phyloP scores from a whole-genome alignment of 805 yeast species.

The Yamadazyma paraphyllophila region DNA sequence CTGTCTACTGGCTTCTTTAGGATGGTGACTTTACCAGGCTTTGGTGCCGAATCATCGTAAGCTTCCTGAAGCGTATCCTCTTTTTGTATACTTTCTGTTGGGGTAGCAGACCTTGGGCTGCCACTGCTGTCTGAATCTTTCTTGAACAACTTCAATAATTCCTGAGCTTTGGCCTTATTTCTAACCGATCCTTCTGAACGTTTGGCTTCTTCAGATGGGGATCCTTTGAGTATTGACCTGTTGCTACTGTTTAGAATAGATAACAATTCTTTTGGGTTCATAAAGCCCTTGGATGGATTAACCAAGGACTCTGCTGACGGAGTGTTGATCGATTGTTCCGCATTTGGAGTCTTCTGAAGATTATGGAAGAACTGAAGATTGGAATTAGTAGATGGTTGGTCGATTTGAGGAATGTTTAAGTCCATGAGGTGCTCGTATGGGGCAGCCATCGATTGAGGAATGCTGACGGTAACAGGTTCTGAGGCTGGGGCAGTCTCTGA shows the following conservation, averaged over 20 bases:
- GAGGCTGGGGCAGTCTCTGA: background rate
- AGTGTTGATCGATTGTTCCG: conserved; percentile 7
- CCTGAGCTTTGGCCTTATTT: conserved; percentile 31
- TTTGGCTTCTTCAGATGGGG: conserved; percentile 7
- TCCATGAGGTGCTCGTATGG: conserved; percentile 16
- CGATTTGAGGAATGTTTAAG: conserved; percentile 33
- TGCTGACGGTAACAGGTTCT: conserved; percentile 10
- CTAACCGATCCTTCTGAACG: conserved; percentile 18
- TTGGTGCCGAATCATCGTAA: background rate
- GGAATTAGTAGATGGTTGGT: conserved; percentile 17
- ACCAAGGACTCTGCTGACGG: conserved; percentile 40
- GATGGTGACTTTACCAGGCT: conserved; percentile 26
- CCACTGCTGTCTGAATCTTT: conserved; percentile 11
- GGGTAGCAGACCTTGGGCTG: too few relatives aligned
- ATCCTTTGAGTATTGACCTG: conserved; percentile 9
- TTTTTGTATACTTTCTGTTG: too few relatives aligned
- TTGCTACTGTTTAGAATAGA: conserved; percentile 38
- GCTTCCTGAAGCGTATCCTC: too few relatives aligned
- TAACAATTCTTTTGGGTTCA: conserved; percentile 42
- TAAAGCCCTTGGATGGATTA: conserved; percentile 34
- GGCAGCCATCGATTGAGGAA: conserved; percentile 18
- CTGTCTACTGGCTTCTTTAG: conserved; percentile 23
- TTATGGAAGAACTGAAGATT: conserved; percentile 9
- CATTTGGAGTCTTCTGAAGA: background rate
- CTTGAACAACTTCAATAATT: conserved; percentile 28